Base-by-base conservation (phyloP, 2,329 filamentous ascomycete species). In the Epicoccum sorghinum region DNA sequence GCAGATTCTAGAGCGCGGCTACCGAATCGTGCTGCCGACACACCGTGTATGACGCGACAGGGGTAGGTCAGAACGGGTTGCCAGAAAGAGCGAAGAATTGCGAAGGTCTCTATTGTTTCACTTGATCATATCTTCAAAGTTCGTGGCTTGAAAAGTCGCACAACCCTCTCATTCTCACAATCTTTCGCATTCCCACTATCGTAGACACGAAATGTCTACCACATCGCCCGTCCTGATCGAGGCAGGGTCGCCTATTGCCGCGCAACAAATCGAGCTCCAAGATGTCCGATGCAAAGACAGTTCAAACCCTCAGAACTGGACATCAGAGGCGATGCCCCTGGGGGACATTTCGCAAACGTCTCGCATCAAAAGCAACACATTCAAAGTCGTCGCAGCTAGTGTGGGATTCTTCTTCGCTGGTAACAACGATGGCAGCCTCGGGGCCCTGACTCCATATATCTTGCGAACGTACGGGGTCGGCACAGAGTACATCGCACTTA, bases 341-440 rank as follows among this genome's bases (percentile, higher is more conserved):
- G 14, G 39, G 12, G 7, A 9, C 3, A 9, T 4, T 18, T 10
- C 38, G n/a, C 4, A 14, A 7, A 32, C 22, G 18, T 13, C 27
- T n/a, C 24, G 18, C 2, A 25, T 8, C 7, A 14, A n/a, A 18
- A 24, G 23, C 6, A 30, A 4, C 9, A 5, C 32, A 4, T 27
- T 47, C 27, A 39, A 33, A 23, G 18, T 40, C 27, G 8, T 47
- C 7, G 45, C 45, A 25, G 4, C 77, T 71, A 42, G 80, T 0
- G 82, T 87, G 58, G 85, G 84, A 0, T 89, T 88, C 74, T 87
- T 89, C 64, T 83, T 86, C 27, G 84, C 86, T 0, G 86, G 86
- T 0, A 77, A 84, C 42, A 89, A 87, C 52, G 86, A 89, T 66
- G 86, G 86, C 29, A 86, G 82, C 55, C 74, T 88, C 0, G 86